Conservation (phyloP, 2,329 filamentous ascomycete species). For the Alternaria novae-zelandiae region DNA sequence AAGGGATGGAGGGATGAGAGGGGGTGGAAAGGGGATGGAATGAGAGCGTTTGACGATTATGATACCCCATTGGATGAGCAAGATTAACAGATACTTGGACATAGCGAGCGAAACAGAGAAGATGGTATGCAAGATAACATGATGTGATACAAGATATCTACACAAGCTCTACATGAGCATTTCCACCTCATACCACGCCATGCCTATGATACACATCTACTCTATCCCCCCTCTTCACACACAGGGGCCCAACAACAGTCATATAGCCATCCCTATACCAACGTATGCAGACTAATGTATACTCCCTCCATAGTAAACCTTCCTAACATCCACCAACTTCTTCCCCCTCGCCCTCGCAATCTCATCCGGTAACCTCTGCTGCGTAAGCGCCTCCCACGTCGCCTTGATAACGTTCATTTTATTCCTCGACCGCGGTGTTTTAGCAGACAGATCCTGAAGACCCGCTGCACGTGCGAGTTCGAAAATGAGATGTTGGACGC, state of each 20-base stretch:
- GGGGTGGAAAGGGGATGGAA: conserved; percentile 11
- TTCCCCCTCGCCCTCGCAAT: conserved; percentile 87
- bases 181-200: not conserved
- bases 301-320: conserved; percentile 91
- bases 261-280: no score
- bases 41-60: not conserved
- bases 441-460: conserved; percentile 84
- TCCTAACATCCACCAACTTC: conserved; percentile 94
- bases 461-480: conserved; percentile 90
- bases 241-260: no score
- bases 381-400: conserved; percentile 79
- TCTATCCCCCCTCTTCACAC: not conserved
- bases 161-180: not conserved
- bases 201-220: conserved; percentile 19
- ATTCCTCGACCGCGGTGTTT: conserved; percentile 85
- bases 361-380: conserved; percentile 85
- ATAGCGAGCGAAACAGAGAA: not conserved
- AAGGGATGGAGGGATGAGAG: not conserved
- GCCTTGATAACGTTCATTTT: conserved; percentile 99
- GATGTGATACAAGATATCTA: conserved; percentile 5
- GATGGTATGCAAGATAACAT: not conserved
- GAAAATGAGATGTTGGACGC: conserved; percentile 89
- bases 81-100: not conserved
- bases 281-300: conserved; percentile 28
- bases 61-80: conserved; percentile 2